A percentile compares a stretch with the other conserved stretches of the same genome.
Conservation (phyloP, 1,139 yeast species). For the Debaryomyces fabryi region DNA sequence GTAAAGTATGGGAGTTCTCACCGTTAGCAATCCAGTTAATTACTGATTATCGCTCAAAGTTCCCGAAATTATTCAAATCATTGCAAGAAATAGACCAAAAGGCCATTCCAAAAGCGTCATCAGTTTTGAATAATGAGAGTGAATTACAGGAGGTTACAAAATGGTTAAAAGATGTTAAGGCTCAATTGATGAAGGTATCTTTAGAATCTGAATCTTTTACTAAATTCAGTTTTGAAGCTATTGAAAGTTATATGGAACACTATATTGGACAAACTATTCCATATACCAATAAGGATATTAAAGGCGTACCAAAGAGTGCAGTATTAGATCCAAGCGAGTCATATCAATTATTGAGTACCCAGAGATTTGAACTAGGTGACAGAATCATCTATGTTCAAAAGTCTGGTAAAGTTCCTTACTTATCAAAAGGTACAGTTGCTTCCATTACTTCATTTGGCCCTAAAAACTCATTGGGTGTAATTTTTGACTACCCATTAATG, state of each 20-base stretch:
- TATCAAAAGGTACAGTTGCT: conserved; percentile 88
- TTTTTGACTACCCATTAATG: conserved; percentile 81
- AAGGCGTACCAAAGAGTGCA: conserved; percentile 86
- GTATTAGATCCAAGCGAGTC: conserved; percentile 77
- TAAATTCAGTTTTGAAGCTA: conserved; percentile 60
- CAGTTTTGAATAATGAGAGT: conserved; percentile 24
- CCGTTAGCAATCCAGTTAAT: conserved; percentile 71
- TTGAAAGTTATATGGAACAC: conserved; percentile 65
- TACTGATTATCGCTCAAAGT: conserved; percentile 58
- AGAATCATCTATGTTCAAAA: conserved; percentile 84
- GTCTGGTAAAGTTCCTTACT: conserved; percentile 87
- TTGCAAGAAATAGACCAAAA: conserved; percentile 28
- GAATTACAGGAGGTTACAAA: conserved; percentile 47
- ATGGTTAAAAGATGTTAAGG: conserved; percentile 64
- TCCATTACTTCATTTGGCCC: conserved; percentile 71
- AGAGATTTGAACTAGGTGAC: conserved; percentile 84
- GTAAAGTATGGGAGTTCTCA: conserved; percentile 83
- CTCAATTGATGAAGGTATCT: conserved; percentile 63
- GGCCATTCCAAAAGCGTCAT: conserved; percentile 33
- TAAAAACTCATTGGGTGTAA: conserved; percentile 62
- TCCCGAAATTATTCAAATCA: conserved; percentile 61
- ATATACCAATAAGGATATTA: conserved; percentile 57
- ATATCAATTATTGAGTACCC: conserved; percentile 70
- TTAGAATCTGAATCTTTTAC: conserved; percentile 82
- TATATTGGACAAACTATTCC: conserved; percentile 47